Evolutionary conservation across 169 alveolate species (phyloP).

Genomic region (Theileria annulata): DNA sequence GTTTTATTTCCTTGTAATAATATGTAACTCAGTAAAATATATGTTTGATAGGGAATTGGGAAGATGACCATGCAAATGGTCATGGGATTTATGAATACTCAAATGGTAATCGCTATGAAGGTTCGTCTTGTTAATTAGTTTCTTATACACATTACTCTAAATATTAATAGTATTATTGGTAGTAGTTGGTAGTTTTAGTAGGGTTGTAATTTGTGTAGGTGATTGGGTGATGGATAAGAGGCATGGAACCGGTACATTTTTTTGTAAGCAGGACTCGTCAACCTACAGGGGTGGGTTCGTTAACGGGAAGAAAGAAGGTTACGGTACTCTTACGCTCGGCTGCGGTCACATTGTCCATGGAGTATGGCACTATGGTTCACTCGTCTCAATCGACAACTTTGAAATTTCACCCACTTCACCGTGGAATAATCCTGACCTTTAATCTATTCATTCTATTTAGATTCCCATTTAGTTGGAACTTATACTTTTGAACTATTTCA

Average conservation of each 20-base stretch:
- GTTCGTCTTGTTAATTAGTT: neutral
- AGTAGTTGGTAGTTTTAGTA: no score
- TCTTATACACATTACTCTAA: no score
- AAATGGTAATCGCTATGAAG: constrained; percentile 90
- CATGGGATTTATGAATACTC: constrained; percentile 87
- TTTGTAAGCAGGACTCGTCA: constrained; percentile 87
- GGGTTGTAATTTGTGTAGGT: constrained; percentile 66
- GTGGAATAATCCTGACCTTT: constrained; percentile 77
- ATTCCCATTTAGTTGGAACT: no score
- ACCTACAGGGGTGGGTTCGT: constrained; percentile 88
- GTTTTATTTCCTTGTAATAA: no score
- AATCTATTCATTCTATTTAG: neutral
- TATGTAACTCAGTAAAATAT: no score
- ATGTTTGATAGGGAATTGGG: constrained; percentile 85
- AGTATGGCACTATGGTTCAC: constrained; percentile 75
- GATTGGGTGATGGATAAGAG: constrained; percentile 90
- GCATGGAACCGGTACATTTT: constrained; percentile 86
- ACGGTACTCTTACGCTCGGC: constrained; percentile 80
- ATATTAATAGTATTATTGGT: no score
- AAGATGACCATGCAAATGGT: constrained; percentile 94
- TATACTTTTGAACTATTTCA: no score
- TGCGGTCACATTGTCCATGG: constrained; percentile 81
- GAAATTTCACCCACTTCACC: constrained; percentile 69
- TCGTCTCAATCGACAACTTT: constrained; percentile 69
- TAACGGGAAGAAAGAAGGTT: constrained; percentile 86